Percentiles rank a stretch among this genome's conserved stretches.
These are phyloP conservation scores for Kuraishia cidri DNA, from an alignment of 805 yeast species.

Conservation along the genomic window DNA sequence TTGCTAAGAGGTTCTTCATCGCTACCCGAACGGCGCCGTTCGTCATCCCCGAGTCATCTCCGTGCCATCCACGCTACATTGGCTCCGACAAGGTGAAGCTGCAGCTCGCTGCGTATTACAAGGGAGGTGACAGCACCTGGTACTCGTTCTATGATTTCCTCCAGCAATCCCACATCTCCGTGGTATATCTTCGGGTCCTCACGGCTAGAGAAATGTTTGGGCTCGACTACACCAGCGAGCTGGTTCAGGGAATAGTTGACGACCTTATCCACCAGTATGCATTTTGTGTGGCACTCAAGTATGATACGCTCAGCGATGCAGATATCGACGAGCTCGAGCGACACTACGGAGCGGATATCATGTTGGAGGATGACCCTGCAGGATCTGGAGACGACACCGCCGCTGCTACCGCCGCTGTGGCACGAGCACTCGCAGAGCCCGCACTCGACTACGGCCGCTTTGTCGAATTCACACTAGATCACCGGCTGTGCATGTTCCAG, in stretches of 20 bases:
- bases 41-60: conserved; percentile 12
- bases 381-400: no score
- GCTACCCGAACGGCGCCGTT: conserved; percentile 14
- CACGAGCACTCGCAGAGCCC: no score
- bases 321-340: conserved; percentile 10
- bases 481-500: not conserved
- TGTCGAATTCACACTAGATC: conserved; percentile 5
- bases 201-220: conserved; percentile 15
- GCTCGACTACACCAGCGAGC: conserved; percentile 4
- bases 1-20: conserved; percentile 12
- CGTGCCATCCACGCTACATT: conserved; percentile 17
- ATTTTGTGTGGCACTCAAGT: conserved; percentile 13
- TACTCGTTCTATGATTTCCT: conserved; percentile 18
- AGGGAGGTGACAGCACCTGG: conserved; percentile 11
- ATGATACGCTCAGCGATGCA: conserved; percentile 7
- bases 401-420: no score
- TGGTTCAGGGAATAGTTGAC: conserved; percentile 12
- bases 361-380: no score
- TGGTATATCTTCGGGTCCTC: conserved; percentile 24
- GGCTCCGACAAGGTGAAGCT: conserved; percentile 14
- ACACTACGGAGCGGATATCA: conserved; percentile 11
- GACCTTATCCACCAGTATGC: conserved; percentile 9
- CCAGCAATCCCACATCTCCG: conserved; percentile 20
- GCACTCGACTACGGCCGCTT: conserved; percentile 10
- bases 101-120: conserved; percentile 12